Conservation (phyloP, 495 filamentous ascomycete genomes). For the Achaetomiella virescens region DNA sequence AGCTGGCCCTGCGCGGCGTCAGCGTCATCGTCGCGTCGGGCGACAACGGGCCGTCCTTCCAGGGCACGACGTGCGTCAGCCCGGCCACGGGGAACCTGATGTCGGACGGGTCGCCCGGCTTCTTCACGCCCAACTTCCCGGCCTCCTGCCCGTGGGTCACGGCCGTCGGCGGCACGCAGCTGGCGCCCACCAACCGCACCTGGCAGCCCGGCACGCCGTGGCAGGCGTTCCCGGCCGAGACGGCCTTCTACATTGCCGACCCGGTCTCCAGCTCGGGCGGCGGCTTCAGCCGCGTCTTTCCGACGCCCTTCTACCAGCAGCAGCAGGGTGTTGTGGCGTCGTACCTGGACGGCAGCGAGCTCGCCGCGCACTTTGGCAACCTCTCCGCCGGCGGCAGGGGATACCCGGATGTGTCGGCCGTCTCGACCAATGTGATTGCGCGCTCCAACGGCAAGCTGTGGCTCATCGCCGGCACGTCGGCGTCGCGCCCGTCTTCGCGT, state of each 20-base stretch:
- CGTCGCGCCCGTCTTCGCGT: constrained; percentile 7
- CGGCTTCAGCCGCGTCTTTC: constrained; percentile 43
- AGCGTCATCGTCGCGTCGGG: too few relatives aligned
- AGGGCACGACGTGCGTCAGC: too few relatives aligned
- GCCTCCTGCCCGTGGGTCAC: constrained; percentile 43
- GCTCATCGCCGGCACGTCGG: constrained; percentile 14
- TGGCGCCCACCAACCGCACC: constrained; percentile 15
- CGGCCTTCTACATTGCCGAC: constrained; percentile 28
- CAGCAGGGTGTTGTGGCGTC: constrained; percentile 18
- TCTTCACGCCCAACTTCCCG: too few relatives aligned
- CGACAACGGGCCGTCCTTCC: too few relatives aligned
- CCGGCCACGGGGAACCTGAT: too few relatives aligned
- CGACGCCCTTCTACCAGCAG: constrained; percentile 33
- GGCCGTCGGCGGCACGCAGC: constrained; percentile 37
- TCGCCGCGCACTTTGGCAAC: too few relatives aligned
- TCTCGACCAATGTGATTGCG: constrained; percentile 6
- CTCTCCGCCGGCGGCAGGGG: too few relatives aligned
- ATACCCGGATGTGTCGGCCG: constrained; percentile 16
- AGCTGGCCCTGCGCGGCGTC: too few relatives aligned
- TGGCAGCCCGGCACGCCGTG: not conserved
- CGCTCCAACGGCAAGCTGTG: constrained; percentile 9
- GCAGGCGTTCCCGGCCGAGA: constrained; percentile 14
- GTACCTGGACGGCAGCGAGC: too few relatives aligned
- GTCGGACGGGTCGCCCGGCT: too few relatives aligned
- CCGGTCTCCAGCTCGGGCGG: constrained; percentile 37